Evolutionary conservation across 768 basidiomycete genomes (phyloP).

Genomic region (Crassisporium funariophilum): DNA sequence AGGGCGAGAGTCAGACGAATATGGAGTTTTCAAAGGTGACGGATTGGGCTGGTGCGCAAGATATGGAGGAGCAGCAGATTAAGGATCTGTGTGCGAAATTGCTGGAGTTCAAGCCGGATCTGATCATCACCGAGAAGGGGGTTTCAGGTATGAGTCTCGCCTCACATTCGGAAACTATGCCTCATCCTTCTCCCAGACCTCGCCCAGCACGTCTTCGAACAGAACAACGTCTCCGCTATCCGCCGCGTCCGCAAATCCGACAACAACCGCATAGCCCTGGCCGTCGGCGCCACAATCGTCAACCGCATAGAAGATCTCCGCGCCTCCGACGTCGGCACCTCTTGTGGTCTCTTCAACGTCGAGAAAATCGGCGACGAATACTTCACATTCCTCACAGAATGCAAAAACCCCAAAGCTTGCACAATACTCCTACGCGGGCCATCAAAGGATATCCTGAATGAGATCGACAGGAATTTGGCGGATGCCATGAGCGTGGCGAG

Average conservation of each 20-base stretch:
- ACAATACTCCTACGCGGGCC: constrained; percentile 97
- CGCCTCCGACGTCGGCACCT: constrained; percentile 88
- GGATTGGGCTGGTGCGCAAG: constrained; percentile 90
- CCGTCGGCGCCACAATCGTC: constrained; percentile 94
- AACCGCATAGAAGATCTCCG: constrained; percentile 95
- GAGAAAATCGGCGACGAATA: constrained; percentile 99
- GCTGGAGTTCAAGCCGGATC: constrained; percentile 91
- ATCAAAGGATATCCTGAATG: constrained; percentile 95
- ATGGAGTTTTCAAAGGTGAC: constrained; percentile 95
- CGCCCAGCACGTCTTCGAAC: constrained; percentile 88
- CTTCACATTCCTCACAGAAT: constrained; percentile 95
- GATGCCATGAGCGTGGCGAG: constrained; percentile 98
- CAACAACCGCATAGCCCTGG: constrained; percentile 97
- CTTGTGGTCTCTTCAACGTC: constrained; percentile 94
- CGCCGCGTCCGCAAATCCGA: constrained; percentile 99
- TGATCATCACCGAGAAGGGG: constrained; percentile 97
- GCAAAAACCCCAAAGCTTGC: constrained; percentile 88
- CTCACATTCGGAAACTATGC: background rate
- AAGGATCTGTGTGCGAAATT: constrained; percentile 83
- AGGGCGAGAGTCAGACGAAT: constrained; percentile 97
- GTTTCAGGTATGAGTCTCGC: constrained; percentile 71
- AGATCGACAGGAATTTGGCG: constrained; percentile 95
- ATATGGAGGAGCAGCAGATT: constrained; percentile 97
- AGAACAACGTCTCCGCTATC: constrained; percentile 87
- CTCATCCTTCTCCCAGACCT: constrained; percentile 56